Conservation (phyloP, 2,329 filamentous ascomycete species). For the Aureobasidium sp. region DNA sequence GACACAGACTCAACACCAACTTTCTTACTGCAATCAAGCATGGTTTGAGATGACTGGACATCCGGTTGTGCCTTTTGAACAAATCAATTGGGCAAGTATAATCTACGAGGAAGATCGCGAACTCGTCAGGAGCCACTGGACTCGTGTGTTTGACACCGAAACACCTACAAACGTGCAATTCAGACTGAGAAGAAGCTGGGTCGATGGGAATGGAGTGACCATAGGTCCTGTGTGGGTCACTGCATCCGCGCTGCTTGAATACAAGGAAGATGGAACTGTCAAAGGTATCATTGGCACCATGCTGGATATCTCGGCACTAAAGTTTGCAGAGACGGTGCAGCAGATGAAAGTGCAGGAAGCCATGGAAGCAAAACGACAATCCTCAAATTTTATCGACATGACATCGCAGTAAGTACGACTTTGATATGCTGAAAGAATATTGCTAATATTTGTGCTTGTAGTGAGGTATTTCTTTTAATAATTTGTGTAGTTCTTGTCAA, state of each 20-base stretch:
- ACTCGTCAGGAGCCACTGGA: slow-evolving; percentile 35
- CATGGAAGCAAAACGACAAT: slow-evolving; percentile 18
- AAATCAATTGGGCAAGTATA: slow-evolving; percentile 39
- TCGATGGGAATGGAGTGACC: slow-evolving; percentile 18
- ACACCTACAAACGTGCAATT: slow-evolving; percentile 39
- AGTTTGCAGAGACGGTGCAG: slow-evolving; percentile 38
- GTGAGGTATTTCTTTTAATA: background rate
- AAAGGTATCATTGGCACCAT: slow-evolving; percentile 37
- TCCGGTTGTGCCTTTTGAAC: slow-evolving; percentile 29
- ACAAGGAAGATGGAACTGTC: slow-evolving; percentile 29
- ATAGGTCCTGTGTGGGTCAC: slow-evolving; percentile 19
- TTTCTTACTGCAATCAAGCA: slow-evolving; percentile 35
- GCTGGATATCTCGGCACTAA: slow-evolving; percentile 40
- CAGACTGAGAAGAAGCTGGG: slow-evolving; percentile 27
- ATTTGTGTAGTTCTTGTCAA: background rate
- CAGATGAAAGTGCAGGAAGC: slow-evolving; percentile 28
- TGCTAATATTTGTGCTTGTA: background rate
- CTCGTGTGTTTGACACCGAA: slow-evolving; percentile 29
- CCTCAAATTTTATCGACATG: slow-evolving; percentile 15
- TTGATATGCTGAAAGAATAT: background rate
- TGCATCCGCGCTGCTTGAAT: slow-evolving; percentile 20
- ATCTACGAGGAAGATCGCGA: slow-evolving; percentile 32
- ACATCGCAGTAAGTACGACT: slow-evolving; percentile 1
- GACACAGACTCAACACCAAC: slow-evolving; percentile 9
- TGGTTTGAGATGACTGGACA: slow-evolving; percentile 45